These are phyloP conservation scores for Bonia amplexicaulis DNA, from an alignment of 176 grass and related monocot species.

Conservation along the genomic window DNA sequence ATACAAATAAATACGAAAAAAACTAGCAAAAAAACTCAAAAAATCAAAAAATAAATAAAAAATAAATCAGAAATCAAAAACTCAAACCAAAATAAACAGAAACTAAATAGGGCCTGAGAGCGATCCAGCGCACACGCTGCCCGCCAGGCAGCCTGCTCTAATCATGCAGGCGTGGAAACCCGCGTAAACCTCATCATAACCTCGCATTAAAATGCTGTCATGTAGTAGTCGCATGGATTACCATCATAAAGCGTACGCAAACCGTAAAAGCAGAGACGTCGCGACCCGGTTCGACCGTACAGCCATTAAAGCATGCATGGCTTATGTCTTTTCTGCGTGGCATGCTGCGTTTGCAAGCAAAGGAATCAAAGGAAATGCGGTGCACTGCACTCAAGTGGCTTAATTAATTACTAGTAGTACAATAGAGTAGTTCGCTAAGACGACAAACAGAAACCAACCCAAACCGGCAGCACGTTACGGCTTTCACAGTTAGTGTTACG, in stretches of 20 bases:
- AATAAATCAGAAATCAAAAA: too few relatives aligned
- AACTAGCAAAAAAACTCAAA: too few relatives aligned
- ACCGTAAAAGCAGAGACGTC: neutral
- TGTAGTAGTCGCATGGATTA: neutral
- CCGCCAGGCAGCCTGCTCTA: neutral
- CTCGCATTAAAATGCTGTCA: slow-evolving; percentile 21
- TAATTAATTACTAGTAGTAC: neutral
- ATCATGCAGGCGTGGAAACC: slow-evolving; percentile 23
- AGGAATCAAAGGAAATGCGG: neutral
- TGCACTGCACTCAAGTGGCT: neutral
- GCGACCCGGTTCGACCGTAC: neutral
- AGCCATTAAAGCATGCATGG: neutral
- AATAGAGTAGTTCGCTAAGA: neutral
- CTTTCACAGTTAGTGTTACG: neutral
- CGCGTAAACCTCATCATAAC: slow-evolving; percentile 3
- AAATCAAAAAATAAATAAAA: too few relatives aligned
- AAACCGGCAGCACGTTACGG: neutral
- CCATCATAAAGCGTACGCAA: neutral
- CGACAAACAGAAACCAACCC: neutral
- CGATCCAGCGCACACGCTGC: too few relatives aligned
- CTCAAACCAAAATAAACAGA: too few relatives aligned
- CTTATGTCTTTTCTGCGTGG: neutral
- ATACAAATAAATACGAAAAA: too few relatives aligned
- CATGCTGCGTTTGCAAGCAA: slow-evolving; percentile 21
- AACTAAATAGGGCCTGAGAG: too few relatives aligned